A percentile compares a stretch with the other conserved stretches of the same genome.
These are phyloP conservation scores for Aurantiochytrium sp. DNA, from an alignment of 108 stramenopile genomes.

Conservation along the genomic window DNA sequence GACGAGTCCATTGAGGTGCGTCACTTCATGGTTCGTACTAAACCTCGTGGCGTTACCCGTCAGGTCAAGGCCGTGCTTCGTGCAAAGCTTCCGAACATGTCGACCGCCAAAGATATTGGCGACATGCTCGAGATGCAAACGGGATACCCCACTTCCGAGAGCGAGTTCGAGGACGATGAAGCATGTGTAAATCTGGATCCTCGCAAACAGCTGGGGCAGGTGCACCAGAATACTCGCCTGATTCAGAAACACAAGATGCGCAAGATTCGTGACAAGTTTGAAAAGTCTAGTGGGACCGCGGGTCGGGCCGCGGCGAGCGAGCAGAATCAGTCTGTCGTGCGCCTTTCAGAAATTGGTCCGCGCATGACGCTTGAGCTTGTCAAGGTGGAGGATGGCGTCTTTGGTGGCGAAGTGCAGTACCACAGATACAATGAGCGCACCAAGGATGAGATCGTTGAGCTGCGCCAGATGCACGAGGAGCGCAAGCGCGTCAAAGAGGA, in stretches of 20 bases:
- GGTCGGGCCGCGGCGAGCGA: conserved; percentile 39
- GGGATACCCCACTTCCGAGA: conserved; percentile 28
- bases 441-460: not conserved
- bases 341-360: conserved; percentile 92
- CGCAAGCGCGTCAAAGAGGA: conserved; percentile 35
- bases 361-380: conserved; percentile 72
- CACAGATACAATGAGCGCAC: conserved; percentile 67
- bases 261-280: not conserved
- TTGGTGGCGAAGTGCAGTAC: conserved; percentile 88
- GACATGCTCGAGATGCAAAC: conserved; percentile 65
- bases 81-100: conserved; percentile 81
- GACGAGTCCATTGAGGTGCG: conserved; percentile 74
- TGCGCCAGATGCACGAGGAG: conserved; percentile 14
- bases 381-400: conserved; percentile 90
- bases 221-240: conserved; percentile 49
- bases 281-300: not conserved
- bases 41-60: conserved; percentile 81
- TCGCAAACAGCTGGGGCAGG: conserved; percentile 59
- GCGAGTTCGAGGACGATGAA: conserved; percentile 25
- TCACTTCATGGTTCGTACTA: conserved; percentile 92
- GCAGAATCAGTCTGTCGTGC: conserved; percentile 76
- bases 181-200: not conserved
- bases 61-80: conserved; percentile 80
- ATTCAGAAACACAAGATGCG: not conserved
- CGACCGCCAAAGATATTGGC: conserved; percentile 79